Conservation (phyloP, 371 early-diverging fungal genomes). For the Racocetra persica region DNA sequence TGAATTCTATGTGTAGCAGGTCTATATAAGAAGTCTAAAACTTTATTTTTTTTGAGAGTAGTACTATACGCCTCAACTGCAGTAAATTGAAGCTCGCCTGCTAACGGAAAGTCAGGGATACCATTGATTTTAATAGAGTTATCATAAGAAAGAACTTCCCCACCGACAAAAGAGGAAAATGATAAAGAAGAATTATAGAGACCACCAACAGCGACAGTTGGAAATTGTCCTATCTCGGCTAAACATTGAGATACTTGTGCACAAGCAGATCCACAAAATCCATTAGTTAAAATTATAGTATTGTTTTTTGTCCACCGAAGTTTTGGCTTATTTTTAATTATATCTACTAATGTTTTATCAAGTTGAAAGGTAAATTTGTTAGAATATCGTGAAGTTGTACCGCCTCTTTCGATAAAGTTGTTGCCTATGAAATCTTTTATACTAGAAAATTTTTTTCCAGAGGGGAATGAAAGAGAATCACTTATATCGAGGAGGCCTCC, state of each 20-base stretch:
- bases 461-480: no score
- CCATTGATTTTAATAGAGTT: neutral
- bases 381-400: neutral
- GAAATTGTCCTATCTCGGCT: neutral
- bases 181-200: neutral
- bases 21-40: conserved; percentile 9
- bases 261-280: neutral
- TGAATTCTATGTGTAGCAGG: conserved; percentile 19
- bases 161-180: conserved; percentile 2
- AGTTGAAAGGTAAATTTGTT: neutral
- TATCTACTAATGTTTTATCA: neutral
- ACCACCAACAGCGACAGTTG: conserved; percentile 4
- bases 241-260: neutral
- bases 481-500: no score
- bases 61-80: neutral
- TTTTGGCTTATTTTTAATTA: neutral
- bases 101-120: no score
- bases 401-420: no score
- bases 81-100: neutral
- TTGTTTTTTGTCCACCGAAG: neutral
- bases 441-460: neutral
- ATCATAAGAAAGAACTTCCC: neutral
- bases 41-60: neutral
- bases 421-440: no score
- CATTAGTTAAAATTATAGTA: conserved; percentile 26